Conservation (phyloP, 345 rosid species). For the Chamaenerion angustifolium region DNA sequence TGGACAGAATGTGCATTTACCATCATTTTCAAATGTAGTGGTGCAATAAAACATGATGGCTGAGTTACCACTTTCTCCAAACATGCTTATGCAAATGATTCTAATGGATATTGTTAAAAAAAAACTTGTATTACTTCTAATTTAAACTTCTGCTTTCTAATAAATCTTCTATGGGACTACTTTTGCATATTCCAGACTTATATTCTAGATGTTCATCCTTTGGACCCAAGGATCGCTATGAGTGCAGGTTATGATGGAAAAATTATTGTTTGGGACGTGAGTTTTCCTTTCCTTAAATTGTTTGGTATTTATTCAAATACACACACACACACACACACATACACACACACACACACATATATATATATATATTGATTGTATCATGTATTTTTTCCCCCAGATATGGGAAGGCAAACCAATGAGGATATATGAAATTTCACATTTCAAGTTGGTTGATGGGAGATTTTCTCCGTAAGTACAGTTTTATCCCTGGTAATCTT, state of each 20-base stretch:
- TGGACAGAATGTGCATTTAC: no score
- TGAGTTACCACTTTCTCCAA: no score
- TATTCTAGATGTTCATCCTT: conserved; percentile 97
- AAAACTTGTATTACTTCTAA: no score
- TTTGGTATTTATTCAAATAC: no score
- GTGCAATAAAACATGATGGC: no score
- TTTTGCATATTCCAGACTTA: conserved; percentile 51
- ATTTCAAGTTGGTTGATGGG: conserved; percentile 96
- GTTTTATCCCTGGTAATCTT: no score
- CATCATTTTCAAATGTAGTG: no score
- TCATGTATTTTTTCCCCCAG: conserved; percentile 26
- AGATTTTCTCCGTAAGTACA: conserved; percentile 92
- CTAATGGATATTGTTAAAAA: not conserved
- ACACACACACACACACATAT: no score
- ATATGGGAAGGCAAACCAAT: conserved; percentile 99
- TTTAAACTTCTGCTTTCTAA: not conserved
- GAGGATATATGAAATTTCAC: conserved; percentile 74
- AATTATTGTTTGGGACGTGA: conserved; percentile 97
- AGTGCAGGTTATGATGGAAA: conserved; percentile 99
- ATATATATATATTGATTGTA: conserved; percentile 2
- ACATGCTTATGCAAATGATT: not conserved
- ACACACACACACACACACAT: no score
- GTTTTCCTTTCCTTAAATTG: conserved; percentile 24
- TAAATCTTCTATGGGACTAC: conserved; percentile 7
- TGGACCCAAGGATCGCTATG: conserved; percentile 97